phyloP scores from a whole-genome alignment of 2,329 filamentous ascomycete species.

The Beauveria bassiana region DNA sequence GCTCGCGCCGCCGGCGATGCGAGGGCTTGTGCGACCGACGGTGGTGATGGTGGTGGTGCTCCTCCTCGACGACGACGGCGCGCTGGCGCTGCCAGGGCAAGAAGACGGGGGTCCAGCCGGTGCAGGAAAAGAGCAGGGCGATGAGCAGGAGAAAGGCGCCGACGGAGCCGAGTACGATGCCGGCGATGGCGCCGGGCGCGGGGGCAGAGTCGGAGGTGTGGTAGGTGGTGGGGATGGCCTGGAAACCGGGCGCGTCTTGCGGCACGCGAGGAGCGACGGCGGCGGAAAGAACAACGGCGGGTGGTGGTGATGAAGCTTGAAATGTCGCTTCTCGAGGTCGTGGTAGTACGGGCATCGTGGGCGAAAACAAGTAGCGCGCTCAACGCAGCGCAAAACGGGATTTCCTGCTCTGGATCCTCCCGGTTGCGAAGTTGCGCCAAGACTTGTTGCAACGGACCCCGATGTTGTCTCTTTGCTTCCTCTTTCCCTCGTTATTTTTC shows the following conservation, averaged over 20 bases:
- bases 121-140: constrained; percentile 42
- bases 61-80: background rate
- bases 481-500: no score
- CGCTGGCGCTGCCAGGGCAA: constrained; percentile 13
- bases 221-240: constrained; percentile 29
- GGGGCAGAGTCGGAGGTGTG: constrained; percentile 25
- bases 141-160: constrained; percentile 46
- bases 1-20: constrained; percentile 6
- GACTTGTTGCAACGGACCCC: no score
- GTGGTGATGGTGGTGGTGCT: background rate
- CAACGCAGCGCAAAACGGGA: no score
- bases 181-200: constrained; percentile 34
- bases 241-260: constrained; percentile 14
- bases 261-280: background rate
- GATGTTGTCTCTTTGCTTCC: no score
- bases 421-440: no score
- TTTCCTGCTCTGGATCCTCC: no score
- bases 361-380: no score
- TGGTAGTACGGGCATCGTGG: no score
- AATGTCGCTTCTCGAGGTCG: no score
- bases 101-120: constrained; percentile 34
- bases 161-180: constrained; percentile 37
- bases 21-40: background rate
- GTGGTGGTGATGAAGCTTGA: background rate
- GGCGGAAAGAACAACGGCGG: background rate